Conservation (phyloP, 768 basidiomycete genomes). For the Boletus sp. region DNA sequence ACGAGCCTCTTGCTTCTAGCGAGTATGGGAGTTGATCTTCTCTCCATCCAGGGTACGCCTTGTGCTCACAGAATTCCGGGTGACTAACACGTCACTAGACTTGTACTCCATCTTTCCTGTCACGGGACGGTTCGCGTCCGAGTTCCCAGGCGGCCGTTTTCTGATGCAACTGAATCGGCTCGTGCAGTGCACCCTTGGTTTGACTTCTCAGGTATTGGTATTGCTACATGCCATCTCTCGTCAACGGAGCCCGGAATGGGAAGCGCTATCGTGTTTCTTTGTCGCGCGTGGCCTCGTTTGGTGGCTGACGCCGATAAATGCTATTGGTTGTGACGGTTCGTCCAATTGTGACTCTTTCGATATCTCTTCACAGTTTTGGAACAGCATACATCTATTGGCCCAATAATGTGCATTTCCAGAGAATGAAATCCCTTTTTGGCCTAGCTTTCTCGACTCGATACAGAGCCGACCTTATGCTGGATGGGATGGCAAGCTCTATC, state of each 20-base stretch:
- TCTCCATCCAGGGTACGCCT: constrained; percentile 18
- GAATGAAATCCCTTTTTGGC: constrained; percentile 37
- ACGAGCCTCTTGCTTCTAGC: constrained; percentile 14
- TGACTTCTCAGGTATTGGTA: constrained; percentile 27
- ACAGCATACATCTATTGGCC: constrained; percentile 43
- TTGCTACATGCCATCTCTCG: constrained; percentile 15
- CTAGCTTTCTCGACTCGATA: constrained; percentile 38
- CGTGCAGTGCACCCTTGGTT: constrained; percentile 20
- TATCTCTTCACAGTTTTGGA: not conserved
- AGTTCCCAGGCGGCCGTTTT: constrained; percentile 35
- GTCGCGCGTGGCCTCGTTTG: constrained; percentile 29
- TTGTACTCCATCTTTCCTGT: constrained; percentile 13
- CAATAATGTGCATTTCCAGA: constrained; percentile 34
- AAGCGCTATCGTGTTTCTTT: constrained; percentile 26
- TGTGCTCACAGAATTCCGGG: not conserved
- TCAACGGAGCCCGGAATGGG: constrained; percentile 27
- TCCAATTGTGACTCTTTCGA: not conserved
- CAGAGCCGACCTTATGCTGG: constrained; percentile 35
- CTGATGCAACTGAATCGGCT: constrained; percentile 25
- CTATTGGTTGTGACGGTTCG: constrained; percentile 36
- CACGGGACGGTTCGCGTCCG: constrained; percentile 27
- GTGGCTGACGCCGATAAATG: constrained; percentile 34
- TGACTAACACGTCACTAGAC: constrained; percentile 9
- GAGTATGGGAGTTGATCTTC: constrained; percentile 22
- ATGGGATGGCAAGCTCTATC: constrained; percentile 33